phyloP scores from a whole-genome alignment of 2,329 filamentous ascomycete genomes.

The Sordariomycetes sp. region DNA sequence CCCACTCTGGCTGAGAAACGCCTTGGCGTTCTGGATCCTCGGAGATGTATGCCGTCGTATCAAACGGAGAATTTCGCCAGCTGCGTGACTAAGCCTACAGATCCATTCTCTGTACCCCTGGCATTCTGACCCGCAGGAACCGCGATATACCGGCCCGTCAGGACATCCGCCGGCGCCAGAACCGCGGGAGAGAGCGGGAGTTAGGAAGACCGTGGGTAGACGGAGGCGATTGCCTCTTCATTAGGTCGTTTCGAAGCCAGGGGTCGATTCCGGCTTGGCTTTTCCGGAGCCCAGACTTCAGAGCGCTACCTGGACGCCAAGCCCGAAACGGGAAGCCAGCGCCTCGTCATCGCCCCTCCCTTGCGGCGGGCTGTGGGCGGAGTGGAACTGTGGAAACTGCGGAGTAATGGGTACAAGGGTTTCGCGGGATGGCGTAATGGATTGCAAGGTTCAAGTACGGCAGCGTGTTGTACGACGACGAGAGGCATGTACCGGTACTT shows the following conservation, averaged over 20 bases:
- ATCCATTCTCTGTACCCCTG: not conserved
- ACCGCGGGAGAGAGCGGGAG: not conserved
- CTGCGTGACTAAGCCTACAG: not conserved
- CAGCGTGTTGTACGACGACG: not conserved
- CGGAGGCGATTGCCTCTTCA: not conserved
- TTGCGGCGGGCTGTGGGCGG: not conserved
- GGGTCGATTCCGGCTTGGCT: not conserved
- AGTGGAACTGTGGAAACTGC: not conserved
- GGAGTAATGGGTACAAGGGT: not conserved
- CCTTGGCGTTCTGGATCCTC: not conserved
- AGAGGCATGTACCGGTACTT: not conserved
- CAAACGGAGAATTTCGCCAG: not conserved
- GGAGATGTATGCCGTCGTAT: not conserved
- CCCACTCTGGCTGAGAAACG: not conserved
- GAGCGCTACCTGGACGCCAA: not conserved
- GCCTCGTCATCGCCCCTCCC: constrained; percentile 6
- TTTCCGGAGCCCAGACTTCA: not conserved
- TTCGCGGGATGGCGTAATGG: not conserved
- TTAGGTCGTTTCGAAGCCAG: not conserved
- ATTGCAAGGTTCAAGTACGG: not conserved
- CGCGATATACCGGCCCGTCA: not conserved
- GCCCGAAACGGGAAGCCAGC: constrained; percentile 1
- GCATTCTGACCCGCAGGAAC: not conserved
- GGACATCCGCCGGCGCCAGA: not conserved
- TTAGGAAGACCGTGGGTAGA: not conserved